phyloP scores from a whole-genome alignment of 148 eudicot species.

The Mesembryanthemum crystallinum region DNA sequence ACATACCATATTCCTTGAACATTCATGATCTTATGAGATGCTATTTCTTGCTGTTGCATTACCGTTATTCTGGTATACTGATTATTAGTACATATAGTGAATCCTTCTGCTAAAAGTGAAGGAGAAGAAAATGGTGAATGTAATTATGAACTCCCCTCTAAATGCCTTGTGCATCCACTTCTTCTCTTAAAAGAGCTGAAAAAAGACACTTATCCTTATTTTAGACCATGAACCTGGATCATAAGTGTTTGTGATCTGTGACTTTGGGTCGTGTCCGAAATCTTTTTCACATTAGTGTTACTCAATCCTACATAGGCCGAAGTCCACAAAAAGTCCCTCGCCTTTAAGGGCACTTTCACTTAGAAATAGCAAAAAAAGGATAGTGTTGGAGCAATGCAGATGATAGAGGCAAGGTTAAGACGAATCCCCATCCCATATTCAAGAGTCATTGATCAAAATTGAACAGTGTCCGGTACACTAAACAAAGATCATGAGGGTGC shows the following conservation, averaged over 20 bases:
- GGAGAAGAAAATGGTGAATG: neutral
- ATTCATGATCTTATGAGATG: neutral
- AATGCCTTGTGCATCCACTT: neutral
- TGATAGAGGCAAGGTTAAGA: no score
- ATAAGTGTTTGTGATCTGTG: neutral
- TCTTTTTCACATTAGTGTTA: neutral
- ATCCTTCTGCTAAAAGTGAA: neutral
- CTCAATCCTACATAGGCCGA: no score
- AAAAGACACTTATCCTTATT: neutral
- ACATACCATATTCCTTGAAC: neutral
- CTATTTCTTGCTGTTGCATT: neutral
- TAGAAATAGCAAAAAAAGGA: no score
- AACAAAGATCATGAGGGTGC: no score
- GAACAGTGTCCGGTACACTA: no score
- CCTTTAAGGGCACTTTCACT: no score
- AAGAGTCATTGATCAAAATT: no score
- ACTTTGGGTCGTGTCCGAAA: neutral
- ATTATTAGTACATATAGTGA: no score
- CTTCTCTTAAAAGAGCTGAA: neutral
- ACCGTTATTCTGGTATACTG: neutral
- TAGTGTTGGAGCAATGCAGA: no score
- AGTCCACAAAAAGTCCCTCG: no score
- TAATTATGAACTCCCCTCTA: neutral
- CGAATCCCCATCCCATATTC: no score
- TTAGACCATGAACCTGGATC: neutral